These are phyloP conservation scores for Labyrinthula sp. DNA, from an alignment of 352 stramenopile species.

Conservation along the genomic window DNA sequence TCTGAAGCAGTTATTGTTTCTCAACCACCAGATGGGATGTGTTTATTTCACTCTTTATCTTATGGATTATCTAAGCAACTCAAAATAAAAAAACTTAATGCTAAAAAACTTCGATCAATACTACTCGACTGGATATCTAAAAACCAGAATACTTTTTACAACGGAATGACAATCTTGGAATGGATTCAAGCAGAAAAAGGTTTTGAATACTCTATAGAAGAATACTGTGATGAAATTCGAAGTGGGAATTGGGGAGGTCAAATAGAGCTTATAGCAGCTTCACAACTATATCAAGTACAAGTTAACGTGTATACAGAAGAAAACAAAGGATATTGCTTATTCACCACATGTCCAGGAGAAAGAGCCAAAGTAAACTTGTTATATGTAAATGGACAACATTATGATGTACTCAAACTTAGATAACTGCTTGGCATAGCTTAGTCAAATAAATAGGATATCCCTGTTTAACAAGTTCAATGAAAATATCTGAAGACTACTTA, in stretches of 20 bases:
- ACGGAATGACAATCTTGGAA: too few species aligned
- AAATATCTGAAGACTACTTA: too few species aligned
- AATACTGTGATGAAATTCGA: constrained; percentile 29
- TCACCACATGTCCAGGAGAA: constrained; percentile 7
- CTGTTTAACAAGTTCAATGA: too few species aligned
- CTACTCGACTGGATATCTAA: too few species aligned
- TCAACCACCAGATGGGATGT: constrained; percentile 54
- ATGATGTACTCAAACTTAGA: too few species aligned
- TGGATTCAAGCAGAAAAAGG: too few species aligned
- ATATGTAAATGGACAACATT: constrained; percentile 35
- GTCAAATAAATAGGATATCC: too few species aligned
- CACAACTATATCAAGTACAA: constrained; percentile 22
- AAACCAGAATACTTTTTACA: too few species aligned
- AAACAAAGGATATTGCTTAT: too few species aligned
- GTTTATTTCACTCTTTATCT: constrained; percentile 50
- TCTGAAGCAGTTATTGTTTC: constrained; percentile 7
- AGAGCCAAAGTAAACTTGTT: constrained; percentile 31
- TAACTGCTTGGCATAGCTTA: too few species aligned
- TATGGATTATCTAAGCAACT: constrained; percentile 31
- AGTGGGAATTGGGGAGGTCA: constrained; percentile 32
- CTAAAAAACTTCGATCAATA: too few species aligned
- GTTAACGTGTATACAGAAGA: constrained; percentile 34
- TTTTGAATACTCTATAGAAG: constrained; percentile 10
- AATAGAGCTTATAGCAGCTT: constrained; percentile 33
- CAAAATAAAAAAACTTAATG: constrained; percentile 15